These are phyloP conservation scores for Carex myosuroides DNA, from an alignment of 176 grass and related monocot species.

Conservation along the genomic window DNA sequence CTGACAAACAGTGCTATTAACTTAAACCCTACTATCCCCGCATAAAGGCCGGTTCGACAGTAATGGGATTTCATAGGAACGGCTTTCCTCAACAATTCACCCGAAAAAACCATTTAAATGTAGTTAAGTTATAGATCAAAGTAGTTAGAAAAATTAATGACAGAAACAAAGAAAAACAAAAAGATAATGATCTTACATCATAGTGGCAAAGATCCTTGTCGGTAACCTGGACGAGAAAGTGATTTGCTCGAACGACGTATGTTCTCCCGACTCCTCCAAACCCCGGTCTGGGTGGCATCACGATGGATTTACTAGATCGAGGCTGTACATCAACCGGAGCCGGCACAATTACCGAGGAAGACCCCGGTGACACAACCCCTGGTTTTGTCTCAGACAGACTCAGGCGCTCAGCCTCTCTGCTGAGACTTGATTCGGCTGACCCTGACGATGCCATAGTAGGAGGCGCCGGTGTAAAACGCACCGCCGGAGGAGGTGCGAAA, in stretches of 20 bases:
- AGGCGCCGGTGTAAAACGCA: background rate
- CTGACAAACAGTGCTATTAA: too few relatives aligned
- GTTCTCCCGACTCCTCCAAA: conserved; percentile 20
- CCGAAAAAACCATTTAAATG: background rate
- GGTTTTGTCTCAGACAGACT: background rate
- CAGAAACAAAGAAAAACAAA: background rate
- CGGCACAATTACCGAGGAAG: background rate
- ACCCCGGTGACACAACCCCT: background rate
- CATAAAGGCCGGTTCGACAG: too few relatives aligned
- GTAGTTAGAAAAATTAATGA: background rate
- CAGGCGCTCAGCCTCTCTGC: background rate
- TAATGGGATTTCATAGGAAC: too few relatives aligned
- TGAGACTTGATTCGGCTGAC: conserved; percentile 1
- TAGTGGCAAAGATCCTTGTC: conserved; percentile 43
- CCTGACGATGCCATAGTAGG: background rate
- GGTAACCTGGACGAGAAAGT: conserved; percentile 42
- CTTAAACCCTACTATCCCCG: too few relatives aligned
- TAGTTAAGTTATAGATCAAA: too few relatives aligned
- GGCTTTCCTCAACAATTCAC: background rate
- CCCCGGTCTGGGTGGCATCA: conserved; percentile 27
- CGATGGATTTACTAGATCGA: conserved; percentile 29
- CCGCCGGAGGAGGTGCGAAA: too few relatives aligned
- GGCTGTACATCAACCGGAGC: conserved; percentile 1
- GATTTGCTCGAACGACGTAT: conserved; percentile 47
- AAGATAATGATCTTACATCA: conserved; percentile 27